These are phyloP conservation scores for Glycine tomentella DNA, from an alignment of 306 rosid species.

Conservation along the genomic window DNA sequence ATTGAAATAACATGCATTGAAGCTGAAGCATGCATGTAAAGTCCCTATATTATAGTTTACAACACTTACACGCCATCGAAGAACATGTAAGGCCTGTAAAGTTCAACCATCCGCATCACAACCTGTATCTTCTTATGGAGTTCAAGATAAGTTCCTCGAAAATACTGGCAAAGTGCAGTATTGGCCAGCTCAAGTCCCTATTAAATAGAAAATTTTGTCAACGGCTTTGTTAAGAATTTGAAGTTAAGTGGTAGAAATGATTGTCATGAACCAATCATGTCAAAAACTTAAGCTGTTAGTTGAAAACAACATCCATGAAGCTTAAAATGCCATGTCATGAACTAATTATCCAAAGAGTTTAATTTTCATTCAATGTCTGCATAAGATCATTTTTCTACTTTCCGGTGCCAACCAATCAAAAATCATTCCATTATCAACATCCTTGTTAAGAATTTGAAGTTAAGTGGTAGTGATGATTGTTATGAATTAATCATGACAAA, in stretches of 20 bases:
- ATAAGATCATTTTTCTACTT: too few species aligned
- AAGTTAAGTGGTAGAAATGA: background rate
- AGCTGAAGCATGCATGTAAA: conserved; percentile 1
- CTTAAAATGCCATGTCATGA: too few species aligned
- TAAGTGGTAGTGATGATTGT: background rate
- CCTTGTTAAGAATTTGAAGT: background rate
- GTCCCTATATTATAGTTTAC: background rate
- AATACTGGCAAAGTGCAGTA: conserved; percentile 70
- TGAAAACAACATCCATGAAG: background rate
- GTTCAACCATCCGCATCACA: conserved; percentile 77
- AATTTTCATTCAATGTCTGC: too few species aligned
- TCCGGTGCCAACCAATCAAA: too few species aligned
- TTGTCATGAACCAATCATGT: background rate
- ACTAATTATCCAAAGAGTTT: too few species aligned
- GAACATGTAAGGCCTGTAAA: conserved; percentile 83
- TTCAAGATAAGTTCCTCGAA: conserved; percentile 54
- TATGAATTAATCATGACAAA: background rate
- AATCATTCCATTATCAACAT: background rate
- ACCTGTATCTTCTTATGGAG: conserved; percentile 64
- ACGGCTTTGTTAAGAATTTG: background rate
- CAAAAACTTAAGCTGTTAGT: background rate
- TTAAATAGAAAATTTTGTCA: background rate
- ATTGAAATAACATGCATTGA: background rate
- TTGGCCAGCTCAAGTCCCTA: conserved; percentile 76
- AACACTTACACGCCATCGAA: conserved; percentile 77